Evolutionary conservation across 179 eudicot species (phyloP).

Genomic region (Pouteria campechiana): DNA sequence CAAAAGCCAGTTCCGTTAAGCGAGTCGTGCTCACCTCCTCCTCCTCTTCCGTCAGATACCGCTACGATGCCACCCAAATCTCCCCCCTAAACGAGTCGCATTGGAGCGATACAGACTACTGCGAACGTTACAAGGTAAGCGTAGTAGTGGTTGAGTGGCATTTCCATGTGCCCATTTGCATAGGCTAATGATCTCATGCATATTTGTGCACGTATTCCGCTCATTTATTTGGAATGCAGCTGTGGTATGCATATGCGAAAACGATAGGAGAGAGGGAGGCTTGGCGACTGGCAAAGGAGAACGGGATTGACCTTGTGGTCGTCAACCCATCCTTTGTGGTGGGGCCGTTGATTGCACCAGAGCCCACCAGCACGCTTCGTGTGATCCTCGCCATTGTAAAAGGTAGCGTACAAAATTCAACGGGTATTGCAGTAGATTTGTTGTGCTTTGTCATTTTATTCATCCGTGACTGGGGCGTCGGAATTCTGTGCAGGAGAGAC

Average conservation of each 20-base stretch:
- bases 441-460: too few relatives aligned
- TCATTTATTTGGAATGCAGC: conserved; percentile 39
- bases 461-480: too few relatives aligned
- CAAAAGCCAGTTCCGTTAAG: conserved; percentile 44
- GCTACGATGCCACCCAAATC: conserved; percentile 29
- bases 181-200: too few relatives aligned
- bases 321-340: conserved; percentile 89
- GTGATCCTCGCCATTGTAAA: conserved; percentile 43
- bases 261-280: conserved; percentile 78
- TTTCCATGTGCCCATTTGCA: too few relatives aligned
- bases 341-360: conserved; percentile 77
- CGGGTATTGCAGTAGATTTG: too few relatives aligned
- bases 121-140: conserved; percentile 56
- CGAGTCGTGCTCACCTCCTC: conserved; percentile 92
- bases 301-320: conserved; percentile 70
- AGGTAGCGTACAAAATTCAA: conserved; percentile 37
- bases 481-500: conserved; percentile 54
- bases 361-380: conserved; percentile 79
- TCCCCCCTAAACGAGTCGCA: conserved; percentile 80
- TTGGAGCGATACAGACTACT: conserved; percentile 85
- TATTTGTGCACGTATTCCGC: too few relatives aligned
- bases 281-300: conserved; percentile 62
- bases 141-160: background rate
- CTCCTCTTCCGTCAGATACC: conserved; percentile 82
- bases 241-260: conserved; percentile 94